These are phyloP conservation scores for Claviceps monticola DNA, from an alignment of 2,329 filamentous ascomycete species.

Conservation along the genomic window DNA sequence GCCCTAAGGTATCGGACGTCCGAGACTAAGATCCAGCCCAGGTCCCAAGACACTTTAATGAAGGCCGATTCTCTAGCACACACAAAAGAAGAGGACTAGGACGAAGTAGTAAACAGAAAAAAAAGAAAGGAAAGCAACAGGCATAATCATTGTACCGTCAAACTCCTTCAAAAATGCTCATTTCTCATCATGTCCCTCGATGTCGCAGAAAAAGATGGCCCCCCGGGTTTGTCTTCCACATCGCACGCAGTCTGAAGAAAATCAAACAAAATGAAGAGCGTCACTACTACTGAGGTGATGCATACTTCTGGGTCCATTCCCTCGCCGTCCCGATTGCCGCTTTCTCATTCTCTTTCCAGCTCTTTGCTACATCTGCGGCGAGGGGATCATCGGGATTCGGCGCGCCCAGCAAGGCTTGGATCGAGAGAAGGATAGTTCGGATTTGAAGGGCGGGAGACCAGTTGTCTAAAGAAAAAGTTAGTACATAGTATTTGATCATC, in stretches of 20 bases:
- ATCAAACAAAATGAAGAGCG: background rate
- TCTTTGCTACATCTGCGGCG: constrained; percentile 91
- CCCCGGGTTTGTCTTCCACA: background rate
- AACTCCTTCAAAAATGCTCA: constrained; percentile 13
- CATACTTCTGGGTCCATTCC: constrained; percentile 83
- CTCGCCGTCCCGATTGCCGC: constrained; percentile 83
- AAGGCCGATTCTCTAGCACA: background rate
- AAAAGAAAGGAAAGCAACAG: background rate
- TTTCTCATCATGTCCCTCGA: constrained; percentile 5
- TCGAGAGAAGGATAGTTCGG: constrained; percentile 93
- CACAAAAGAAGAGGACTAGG: background rate
- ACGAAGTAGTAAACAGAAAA: background rate
- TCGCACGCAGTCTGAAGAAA: background rate
- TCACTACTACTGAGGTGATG: constrained; percentile 30
- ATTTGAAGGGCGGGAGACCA: constrained; percentile 98
- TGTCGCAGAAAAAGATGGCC: constrained; percentile 5
- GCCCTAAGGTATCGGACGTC: constrained; percentile 2
- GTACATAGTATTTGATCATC: background rate
- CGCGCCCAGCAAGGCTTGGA: constrained; percentile 88
- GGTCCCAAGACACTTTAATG: background rate
- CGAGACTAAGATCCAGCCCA: constrained; percentile 4
- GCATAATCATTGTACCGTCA: constrained; percentile 5
- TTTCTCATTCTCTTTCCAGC: constrained; percentile 92
- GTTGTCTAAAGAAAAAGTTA: constrained; percentile 51
- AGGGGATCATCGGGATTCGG: constrained; percentile 98